Conservation (phyloP, 23 red algal species). For the Gracilaria domingensis region DNA sequence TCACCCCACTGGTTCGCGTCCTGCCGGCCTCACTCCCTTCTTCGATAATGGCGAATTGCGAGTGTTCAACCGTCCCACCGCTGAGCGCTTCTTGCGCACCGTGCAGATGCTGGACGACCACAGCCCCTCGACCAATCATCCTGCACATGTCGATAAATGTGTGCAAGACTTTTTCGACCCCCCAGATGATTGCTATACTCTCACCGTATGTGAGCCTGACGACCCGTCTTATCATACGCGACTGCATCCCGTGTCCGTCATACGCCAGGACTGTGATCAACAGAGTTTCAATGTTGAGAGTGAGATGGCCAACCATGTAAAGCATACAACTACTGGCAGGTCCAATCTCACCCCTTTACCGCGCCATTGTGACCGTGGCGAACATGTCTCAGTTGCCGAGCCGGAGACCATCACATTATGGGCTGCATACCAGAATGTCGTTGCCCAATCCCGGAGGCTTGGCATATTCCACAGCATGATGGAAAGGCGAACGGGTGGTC, state of each 20-base stretch:
- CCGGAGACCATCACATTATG: conserved; percentile 29
- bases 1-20: neutral
- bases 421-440: conserved; percentile 15
- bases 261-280: neutral
- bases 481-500: conserved; percentile 8
- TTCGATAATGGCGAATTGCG: conserved; percentile 37
- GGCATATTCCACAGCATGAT: conserved; percentile 42
- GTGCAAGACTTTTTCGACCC: conserved; percentile 23
- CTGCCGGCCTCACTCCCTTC: conserved; percentile 29
- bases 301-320: neutral
- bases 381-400: conserved; percentile 12
- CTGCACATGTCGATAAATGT: neutral
- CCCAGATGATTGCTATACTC: conserved; percentile 34
- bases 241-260: neutral
- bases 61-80: conserved; percentile 48
- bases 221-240: conserved; percentile 16
- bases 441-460: conserved; percentile 1
- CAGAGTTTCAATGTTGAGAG: neutral
- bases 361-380: neutral
- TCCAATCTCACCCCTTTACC: neutral
- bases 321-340: neutral
- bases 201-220: conserved; percentile 36
- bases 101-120: neutral
- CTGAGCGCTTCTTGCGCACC: conserved; percentile 1
- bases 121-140: neutral